Conservation (phyloP, 805 yeast species). For the Candida suzukii region DNA sequence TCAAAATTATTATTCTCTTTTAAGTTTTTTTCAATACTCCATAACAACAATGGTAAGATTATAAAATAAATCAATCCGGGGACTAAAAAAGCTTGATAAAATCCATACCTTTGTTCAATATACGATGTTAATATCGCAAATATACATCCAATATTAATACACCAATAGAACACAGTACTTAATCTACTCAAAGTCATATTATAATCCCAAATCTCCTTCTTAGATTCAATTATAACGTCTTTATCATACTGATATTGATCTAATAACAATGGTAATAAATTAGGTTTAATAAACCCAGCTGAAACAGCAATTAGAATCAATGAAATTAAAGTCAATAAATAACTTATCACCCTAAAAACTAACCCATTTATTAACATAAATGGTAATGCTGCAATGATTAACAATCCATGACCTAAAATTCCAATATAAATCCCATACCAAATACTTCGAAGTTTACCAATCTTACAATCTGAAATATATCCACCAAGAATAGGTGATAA, state of each 20-base stretch:
- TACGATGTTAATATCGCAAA: slow-evolving; percentile 42
- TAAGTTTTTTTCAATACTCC: neutral
- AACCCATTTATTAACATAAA: slow-evolving; percentile 10
- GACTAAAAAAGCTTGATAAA: slow-evolving; percentile 42
- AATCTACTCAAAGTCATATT: slow-evolving; percentile 33
- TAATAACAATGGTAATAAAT: slow-evolving; percentile 39
- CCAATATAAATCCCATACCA: slow-evolving; percentile 41
- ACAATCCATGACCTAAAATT: slow-evolving; percentile 36
- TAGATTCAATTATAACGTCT: slow-evolving; percentile 43
- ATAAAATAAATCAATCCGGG: slow-evolving; percentile 45
- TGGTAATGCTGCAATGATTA: slow-evolving; percentile 42
- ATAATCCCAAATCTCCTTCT: slow-evolving; percentile 33
- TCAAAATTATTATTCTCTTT: slow-evolving; percentile 1
- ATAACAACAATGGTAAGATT: neutral
- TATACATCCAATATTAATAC: slow-evolving; percentile 47
- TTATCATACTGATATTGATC: slow-evolving; percentile 57
- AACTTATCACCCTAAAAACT: slow-evolving; percentile 8
- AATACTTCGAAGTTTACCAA: slow-evolving; percentile 40
- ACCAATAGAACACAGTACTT: slow-evolving; percentile 42
- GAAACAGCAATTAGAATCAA: slow-evolving; percentile 34
- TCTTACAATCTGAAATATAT: slow-evolving; percentile 39
- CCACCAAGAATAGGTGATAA: slow-evolving; percentile 45
- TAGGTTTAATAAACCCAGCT: slow-evolving; percentile 49
- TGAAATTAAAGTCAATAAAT: slow-evolving; percentile 27
- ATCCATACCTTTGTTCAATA: slow-evolving; percentile 41